A percentile compares a stretch with the other conserved stretches of the same genome.
phyloP scores from a whole-genome alignment of 1,284 basidiomycete species.

The Sphagnurus paluster region DNA sequence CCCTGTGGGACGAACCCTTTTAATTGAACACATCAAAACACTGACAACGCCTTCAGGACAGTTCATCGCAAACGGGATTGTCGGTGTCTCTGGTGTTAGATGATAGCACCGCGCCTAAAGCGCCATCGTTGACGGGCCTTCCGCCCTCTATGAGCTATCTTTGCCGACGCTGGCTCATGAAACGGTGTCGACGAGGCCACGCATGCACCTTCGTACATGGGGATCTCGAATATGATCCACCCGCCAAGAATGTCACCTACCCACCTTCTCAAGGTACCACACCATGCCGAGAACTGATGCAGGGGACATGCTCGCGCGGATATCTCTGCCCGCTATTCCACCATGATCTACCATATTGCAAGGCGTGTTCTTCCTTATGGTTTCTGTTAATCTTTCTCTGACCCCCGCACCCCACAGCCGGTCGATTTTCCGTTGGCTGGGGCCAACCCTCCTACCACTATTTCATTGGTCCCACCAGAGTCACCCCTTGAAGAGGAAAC shows the following conservation, averaged over 20 bases:
- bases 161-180: constrained; percentile 21
- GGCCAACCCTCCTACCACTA: too few species aligned
- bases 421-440: too few species aligned
- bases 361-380: too few species aligned
- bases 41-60: constrained; percentile 1
- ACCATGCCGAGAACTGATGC: constrained; percentile 2
- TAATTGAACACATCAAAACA: too few species aligned
- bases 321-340: constrained; percentile 13
- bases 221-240: constrained; percentile 14
- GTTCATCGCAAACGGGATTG: constrained; percentile 11
- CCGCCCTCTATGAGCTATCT: constrained; percentile 8
- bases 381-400: too few species aligned
- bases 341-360: constrained; percentile 11
- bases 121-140: neutral
- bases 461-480: too few species aligned
- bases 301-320: constrained; percentile 5
- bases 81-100: constrained; percentile 2
- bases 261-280: constrained; percentile 4
- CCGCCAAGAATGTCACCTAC: constrained; percentile 10
- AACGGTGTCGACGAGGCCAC: constrained; percentile 15
- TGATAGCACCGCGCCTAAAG: neutral
- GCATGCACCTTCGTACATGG: constrained; percentile 17
- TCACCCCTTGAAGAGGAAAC: too few species aligned
- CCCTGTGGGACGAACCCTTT: too few species aligned
- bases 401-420: too few species aligned